Base-by-base conservation (phyloP, 108 stramenopile genomes). In the Schizochytrium sp. region DNA sequence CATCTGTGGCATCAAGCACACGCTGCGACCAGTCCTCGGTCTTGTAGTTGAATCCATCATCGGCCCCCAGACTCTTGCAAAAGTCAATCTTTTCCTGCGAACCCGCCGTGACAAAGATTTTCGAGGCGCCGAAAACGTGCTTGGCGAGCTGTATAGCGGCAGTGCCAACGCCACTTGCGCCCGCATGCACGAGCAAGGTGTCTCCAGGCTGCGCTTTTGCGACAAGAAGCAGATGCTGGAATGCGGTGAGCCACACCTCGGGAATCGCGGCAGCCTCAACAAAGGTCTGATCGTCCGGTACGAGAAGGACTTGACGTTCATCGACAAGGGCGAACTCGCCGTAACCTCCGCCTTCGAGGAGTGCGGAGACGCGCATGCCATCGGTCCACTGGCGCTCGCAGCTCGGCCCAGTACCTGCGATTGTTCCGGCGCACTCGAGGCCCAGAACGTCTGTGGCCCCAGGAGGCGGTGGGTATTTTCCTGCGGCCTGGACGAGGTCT, bases 101-200 rank as follows among this genome's bases (percentile, higher is more conserved):
- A 5, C 59, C 72, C 5, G 76, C 47, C 8, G 89, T 89, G 21
- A 83, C 76, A 18, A 16, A 69, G 41, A 89, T 23, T 5, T 43
- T 44, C 5, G 23, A 19, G 44, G 19, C 25, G 28, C 58, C 58
- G 47, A 59, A 89, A 19, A 59, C 43, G 23, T 60, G 34, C 44
- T 60, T 59, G 34, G 89, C 89, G 57, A 89, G 76, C 83, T 89
- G 89, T 34, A 89, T 89, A 14, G 89, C 89, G 44, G 72, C 53
- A 14, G 72, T 87, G 6, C 89, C 89, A 5, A 89, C 83, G 16
- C 89, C 89, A 10, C 89, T 60, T 5, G 76, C 58, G n/a, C 89
- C 89, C 10, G 59, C 89, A 58, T 25, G 29, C 5, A 89, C 34
- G 28, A 83, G 57, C 45, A 72, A 6, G 44, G 4, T 55, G n/a